Percentiles rank a stretch among this genome's conserved stretches.
These are phyloP conservation scores for Starmera caribaea DNA, from an alignment of 805 yeast species.

Conservation along the genomic window DNA sequence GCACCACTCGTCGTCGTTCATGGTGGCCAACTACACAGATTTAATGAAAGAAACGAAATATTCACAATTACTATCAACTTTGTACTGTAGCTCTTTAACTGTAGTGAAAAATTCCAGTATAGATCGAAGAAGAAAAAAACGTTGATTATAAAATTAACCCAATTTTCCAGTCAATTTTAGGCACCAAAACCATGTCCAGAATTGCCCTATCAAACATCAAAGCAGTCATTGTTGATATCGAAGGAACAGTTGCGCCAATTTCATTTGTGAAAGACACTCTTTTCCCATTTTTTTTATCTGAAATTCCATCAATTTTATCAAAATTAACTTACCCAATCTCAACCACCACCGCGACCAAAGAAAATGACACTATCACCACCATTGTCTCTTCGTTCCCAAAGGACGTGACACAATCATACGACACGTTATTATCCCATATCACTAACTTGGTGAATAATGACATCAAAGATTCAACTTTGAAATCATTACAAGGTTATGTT, in stretches of 20 bases:
- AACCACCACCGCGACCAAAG: constrained; percentile 7
- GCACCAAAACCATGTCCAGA: background rate
- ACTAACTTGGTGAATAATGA: constrained; percentile 50
- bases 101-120: background rate
- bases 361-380: constrained; percentile 16
- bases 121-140: background rate
- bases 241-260: constrained; percentile 91
- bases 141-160: background rate
- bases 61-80: too few relatives aligned
- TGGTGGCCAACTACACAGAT: background rate
- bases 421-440: constrained; percentile 37
- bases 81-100: background rate
- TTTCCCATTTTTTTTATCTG: constrained; percentile 61
- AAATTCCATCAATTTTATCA: constrained; percentile 33
- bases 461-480: constrained; percentile 67
- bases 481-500: constrained; percentile 71
- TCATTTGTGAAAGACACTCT: constrained; percentile 74
- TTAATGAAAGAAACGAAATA: too few relatives aligned
- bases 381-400: constrained; percentile 13
- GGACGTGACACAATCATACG: constrained; percentile 15
- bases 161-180: too few relatives aligned
- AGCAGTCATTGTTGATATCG: constrained; percentile 60
- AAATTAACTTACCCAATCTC: constrained; percentile 17
- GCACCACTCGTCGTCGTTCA: background rate
- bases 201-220: constrained; percentile 3